Conservation (phyloP, 768 basidiomycete species). For the Scleroderma bovista region DNA sequence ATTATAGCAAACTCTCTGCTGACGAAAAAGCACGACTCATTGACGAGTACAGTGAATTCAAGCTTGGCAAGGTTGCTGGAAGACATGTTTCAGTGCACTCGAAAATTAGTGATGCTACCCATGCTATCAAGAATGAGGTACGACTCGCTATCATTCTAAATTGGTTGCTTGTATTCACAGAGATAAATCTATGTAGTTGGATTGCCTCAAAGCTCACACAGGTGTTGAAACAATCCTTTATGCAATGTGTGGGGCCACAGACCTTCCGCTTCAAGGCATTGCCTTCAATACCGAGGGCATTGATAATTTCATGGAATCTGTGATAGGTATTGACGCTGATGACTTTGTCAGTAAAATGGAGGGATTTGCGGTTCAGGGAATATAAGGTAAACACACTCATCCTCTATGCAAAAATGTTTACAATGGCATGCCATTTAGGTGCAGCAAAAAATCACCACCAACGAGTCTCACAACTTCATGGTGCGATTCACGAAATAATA, state of each 20-base stretch:
- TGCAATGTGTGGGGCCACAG: neutral
- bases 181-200: neutral
- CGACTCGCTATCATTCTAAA: neutral
- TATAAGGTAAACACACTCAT: neutral
- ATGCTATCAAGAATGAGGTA: neutral
- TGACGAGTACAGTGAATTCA: neutral
- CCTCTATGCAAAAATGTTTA: neutral
- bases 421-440: neutral
- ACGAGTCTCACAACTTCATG: neutral
- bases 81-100: neutral
- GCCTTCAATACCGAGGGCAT: neutral
- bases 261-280: neutral
- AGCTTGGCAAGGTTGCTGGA: neutral
- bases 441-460: neutral
- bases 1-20: neutral
- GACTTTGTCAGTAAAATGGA: constrained; percentile 5
- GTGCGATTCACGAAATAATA: neutral
- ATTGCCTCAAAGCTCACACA: neutral
- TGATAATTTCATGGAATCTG: neutral
- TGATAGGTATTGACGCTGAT: constrained; percentile 1
- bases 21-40: neutral
- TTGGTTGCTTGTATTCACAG: neutral
- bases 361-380: constrained; percentile 2
- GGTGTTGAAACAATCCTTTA: neutral
- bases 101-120: neutral